Base-by-base conservation (phyloP, 1,284 basidiomycete genomes). In the Leccinum ponderosum region DNA sequence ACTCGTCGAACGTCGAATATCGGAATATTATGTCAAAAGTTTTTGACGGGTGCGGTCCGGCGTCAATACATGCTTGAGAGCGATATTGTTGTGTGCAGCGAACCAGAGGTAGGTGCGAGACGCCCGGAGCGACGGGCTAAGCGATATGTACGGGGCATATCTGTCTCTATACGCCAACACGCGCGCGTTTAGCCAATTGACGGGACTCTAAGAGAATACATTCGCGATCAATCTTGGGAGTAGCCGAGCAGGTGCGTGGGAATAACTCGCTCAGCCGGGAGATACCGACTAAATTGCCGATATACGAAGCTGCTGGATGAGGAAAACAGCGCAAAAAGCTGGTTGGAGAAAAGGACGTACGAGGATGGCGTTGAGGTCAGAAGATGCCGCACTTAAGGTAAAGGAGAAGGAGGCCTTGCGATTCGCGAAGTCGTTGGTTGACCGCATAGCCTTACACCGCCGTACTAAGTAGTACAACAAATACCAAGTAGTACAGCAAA, bases 221-320 rank as follows among this genome's bases (percentile, higher is more conserved):
- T 31, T 59, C 64, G 58, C 50, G 66, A 70, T 72, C 68, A 62
- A 68, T 69, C 61, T 62, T 53, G 61, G 37, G 54, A 57, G 58
- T 55, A 69, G 69, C 69, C 69, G 59, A 47, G 11, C 20, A 22
- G 44, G 47, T 56, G 59, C 72, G 71, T 71, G 69, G 55, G 72
- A 73, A 55, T 39, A 37, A 5, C 25, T 29, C 1, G 15, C 4
- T 31, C 50, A 44, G 42, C 37, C 69, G 69, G 69, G 9, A 47
- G 0, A 59, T 62, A 56, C 69, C 69, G 69, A 75, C 39, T 75
- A 68, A 75, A 71, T 74, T 55, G 59, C 20, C 12, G 27, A 57
- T 62, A 68, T 70, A 72, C 56, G 66, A 65, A 52, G 59, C 29
- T 37, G 27, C 22, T 37, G 33, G 62, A 64, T 53, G 56, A 33